Evolutionary conservation across 352 stramenopile genomes (phyloP).

Genomic region (Pythium periplocum): DNA sequence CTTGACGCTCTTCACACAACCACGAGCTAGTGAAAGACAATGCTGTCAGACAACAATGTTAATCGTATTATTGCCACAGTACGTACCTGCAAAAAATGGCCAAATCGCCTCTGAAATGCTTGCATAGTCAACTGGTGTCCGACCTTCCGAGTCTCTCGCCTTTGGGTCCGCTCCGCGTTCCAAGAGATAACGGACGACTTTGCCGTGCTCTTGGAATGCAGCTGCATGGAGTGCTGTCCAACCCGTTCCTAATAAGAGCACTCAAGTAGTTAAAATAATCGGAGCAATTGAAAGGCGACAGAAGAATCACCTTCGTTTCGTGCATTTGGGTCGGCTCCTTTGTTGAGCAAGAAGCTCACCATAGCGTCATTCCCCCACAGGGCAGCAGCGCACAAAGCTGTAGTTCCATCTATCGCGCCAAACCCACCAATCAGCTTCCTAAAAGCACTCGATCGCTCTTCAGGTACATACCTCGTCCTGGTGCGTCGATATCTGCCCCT

Average conservation of each 20-base stretch:
- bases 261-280: too few relatives aligned
- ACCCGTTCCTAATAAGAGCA: slow-evolving; percentile 13
- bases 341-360: slow-evolving; percentile 26
- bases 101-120: slow-evolving; percentile 40
- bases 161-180: slow-evolving; percentile 27
- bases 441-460: too few relatives aligned
- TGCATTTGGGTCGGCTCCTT: slow-evolving; percentile 20
- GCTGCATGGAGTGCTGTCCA: slow-evolving; percentile 35
- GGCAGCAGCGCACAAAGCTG: slow-evolving; percentile 26
- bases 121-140: slow-evolving; percentile 28
- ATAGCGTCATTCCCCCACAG: slow-evolving; percentile 33
- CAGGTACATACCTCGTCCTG: slow-evolving; percentile 19
- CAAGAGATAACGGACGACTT: slow-evolving; percentile 29
- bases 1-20: slow-evolving; percentile 27
- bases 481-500: slow-evolving; percentile 27
- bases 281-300: too few relatives aligned
- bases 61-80: slow-evolving; percentile 1
- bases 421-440: too few relatives aligned
- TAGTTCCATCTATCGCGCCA: slow-evolving; percentile 22
- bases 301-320: slow-evolving; percentile 22
- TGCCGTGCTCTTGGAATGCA: slow-evolving; percentile 37
- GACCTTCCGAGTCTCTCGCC: slow-evolving; percentile 20
- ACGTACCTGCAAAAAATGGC: slow-evolving; percentile 30
- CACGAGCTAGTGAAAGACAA: slow-evolving; percentile 16
- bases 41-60: not conserved